Conservation (phyloP, 805 yeast species). For the Monosporozyma siamensis region DNA sequence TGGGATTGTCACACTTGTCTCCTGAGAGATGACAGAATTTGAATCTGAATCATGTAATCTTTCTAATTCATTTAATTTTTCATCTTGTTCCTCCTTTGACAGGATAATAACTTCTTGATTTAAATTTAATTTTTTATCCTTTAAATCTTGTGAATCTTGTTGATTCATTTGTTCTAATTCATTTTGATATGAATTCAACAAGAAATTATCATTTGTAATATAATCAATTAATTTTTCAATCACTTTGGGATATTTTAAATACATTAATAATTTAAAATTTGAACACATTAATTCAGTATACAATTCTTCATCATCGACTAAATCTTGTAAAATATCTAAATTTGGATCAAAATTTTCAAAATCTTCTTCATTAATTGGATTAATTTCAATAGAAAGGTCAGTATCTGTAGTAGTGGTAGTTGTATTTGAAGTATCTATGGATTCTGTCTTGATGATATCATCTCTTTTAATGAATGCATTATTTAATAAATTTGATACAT, state of each 20-base stretch:
- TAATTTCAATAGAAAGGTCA: too few species aligned
- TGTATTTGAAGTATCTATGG: too few species aligned
- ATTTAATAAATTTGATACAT: slow-evolving; percentile 40
- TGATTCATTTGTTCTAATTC: slow-evolving; percentile 1
- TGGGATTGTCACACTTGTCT: slow-evolving; percentile 27
- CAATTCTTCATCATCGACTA: slow-evolving; percentile 66
- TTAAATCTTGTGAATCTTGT: background rate
- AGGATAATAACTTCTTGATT: slow-evolving; percentile 6
- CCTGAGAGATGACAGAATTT: slow-evolving; percentile 24
- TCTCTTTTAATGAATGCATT: slow-evolving; percentile 25
- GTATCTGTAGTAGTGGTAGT: too few species aligned
- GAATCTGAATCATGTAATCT: background rate
- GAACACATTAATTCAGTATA: slow-evolving; percentile 64
- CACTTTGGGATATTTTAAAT: slow-evolving; percentile 70
- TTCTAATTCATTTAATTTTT: background rate
- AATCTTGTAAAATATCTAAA: slow-evolving; percentile 38
- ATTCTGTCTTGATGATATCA: background rate
- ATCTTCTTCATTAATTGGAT: slow-evolving; percentile 28
- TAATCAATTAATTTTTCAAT: slow-evolving; percentile 58
- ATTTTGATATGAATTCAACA: slow-evolving; percentile 13
- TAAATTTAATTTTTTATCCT: background rate
- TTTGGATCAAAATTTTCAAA: slow-evolving; percentile 33
- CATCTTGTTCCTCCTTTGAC: slow-evolving; percentile 1
- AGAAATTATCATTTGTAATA: slow-evolving; percentile 40
- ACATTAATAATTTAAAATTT: slow-evolving; percentile 66